Conservation (phyloP, 805 yeast genomes). For the Zygosaccharomyces rouxii region DNA sequence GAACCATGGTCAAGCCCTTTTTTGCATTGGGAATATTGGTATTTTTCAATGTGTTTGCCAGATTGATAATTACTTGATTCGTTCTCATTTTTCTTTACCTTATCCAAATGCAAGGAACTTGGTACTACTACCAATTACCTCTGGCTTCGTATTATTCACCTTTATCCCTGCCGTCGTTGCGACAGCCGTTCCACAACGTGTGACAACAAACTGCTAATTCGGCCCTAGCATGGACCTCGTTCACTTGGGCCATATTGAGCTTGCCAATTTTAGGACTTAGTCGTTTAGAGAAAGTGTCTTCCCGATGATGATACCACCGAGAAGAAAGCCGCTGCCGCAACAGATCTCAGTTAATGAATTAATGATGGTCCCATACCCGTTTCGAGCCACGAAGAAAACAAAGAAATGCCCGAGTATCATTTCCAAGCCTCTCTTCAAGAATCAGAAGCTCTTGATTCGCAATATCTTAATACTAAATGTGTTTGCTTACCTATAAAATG, state of each 20-base stretch:
- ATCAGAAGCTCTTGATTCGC: not conserved
- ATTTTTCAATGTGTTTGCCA: constrained; percentile 24
- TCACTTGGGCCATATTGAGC: constrained; percentile 23
- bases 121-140: constrained; percentile 14
- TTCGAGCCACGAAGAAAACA: not conserved
- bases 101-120: constrained; percentile 17
- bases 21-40: constrained; percentile 29
- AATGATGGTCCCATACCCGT: not conserved
- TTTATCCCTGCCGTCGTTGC: constrained; percentile 30
- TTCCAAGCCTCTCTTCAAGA: not conserved
- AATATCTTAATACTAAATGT: not conserved
- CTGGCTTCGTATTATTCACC: constrained; percentile 22
- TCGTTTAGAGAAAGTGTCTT: not conserved
- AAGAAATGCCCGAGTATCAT: not conserved
- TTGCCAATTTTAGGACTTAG: constrained; percentile 6
- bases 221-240: constrained; percentile 33
- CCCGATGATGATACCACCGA: not conserved
- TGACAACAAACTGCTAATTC: constrained; percentile 31
- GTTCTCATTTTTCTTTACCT: constrained; percentile 8
- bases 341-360: not conserved
- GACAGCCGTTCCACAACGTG: constrained; percentile 28
- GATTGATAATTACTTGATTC: constrained; percentile 14
- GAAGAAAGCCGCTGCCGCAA: not conserved
- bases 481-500: not conserved
- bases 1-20: constrained; percentile 33